Base-by-base conservation (phyloP, 345 rosid species). In the Brassica juncea region DNA sequence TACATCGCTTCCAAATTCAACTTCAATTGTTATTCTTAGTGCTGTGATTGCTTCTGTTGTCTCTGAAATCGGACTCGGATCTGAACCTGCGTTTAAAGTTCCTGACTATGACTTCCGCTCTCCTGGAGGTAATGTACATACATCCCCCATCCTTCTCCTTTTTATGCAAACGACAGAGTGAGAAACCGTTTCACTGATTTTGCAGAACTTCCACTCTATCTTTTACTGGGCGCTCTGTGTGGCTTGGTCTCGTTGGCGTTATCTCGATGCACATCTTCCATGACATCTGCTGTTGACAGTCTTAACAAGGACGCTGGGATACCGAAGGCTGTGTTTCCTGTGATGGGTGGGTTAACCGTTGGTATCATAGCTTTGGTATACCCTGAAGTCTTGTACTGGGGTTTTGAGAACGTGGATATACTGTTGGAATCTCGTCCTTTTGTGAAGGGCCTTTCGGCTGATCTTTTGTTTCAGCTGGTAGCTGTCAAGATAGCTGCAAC, bases 301-400 rank as follows among this genome's bases (percentile, higher is more conserved):
- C 86, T 91, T 72, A 92, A 92, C 61, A 86, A 86, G 71, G 83
- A 80, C 70, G 75, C 79, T 60, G 94, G 93, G 76, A 82, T 91
- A 62, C 97, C 99, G 58, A 90, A 80, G 84, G 86, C 94, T 65
- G 80, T 84, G 0, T 92, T 91, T 76, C 99, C 99, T 23, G 87
- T 88, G 2, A 37, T 89, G 59, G 93, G 97, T 59, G 93, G 94
- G 70, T 84, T 92, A 74, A 81, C 85, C 10, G 81, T 85, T 68
- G 97, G 97, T 76, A 39, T 85, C 49, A 84, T 92, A 78, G 94
- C 97, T 76, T 82, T 94, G 85, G 89, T 84, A 62, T 94, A 88
- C 80, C 99, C 97, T 8, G 95, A 92, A 86, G 88, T 92, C 83
- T 89, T 94, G 4, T 94, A 92, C 82, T 92, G 99, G 99, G 99